Percentiles rank a stretch among this genome's conserved stretches.
phyloP scores from a whole-genome alignment of 805 yeast genomes.

The Pichia exigua region DNA sequence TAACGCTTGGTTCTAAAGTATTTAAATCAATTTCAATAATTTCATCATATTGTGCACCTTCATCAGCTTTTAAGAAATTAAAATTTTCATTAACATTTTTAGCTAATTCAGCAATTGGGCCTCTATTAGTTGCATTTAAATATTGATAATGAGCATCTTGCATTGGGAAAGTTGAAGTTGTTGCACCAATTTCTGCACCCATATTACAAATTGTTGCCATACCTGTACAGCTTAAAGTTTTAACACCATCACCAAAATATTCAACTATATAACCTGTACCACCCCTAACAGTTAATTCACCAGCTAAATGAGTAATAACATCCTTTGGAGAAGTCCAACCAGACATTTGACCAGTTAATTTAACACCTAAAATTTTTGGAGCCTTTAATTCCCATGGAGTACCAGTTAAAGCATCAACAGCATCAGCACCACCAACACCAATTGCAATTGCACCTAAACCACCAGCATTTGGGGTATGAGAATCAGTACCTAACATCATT shows the following conservation, averaged over 20 bases:
- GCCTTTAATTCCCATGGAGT: constrained; percentile 98
- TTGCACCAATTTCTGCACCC: constrained; percentile 99
- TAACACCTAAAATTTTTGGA: constrained; percentile 91
- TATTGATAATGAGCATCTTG: constrained; percentile 83
- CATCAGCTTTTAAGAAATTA: constrained; percentile 74
- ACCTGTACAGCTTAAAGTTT: constrained; percentile 91
- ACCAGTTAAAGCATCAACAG: constrained; percentile 92
- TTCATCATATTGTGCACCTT: constrained; percentile 91
- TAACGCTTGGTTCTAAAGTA: constrained; percentile 89
- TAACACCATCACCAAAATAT: constrained; percentile 93
- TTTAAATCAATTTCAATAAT: constrained; percentile 82
- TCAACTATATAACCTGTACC: constrained; percentile 97
- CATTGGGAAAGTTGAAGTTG: constrained; percentile 96
- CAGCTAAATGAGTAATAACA: constrained; percentile 87
- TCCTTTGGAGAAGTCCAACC: constrained; percentile 99
- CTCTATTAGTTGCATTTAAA: constrained; percentile 80
- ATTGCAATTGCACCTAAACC: constrained; percentile 97
- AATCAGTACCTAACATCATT: constrained; percentile 92
- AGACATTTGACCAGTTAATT: constrained; percentile 81
- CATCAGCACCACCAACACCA: constrained; percentile 99
- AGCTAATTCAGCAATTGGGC: constrained; percentile 78
- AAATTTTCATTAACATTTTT: constrained; percentile 51
- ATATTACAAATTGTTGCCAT: constrained; percentile 99
- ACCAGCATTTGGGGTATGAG: constrained; percentile 98
- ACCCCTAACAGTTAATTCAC: constrained; percentile 92